Evolutionary conservation across 192 early-diverging fungal species (phyloP), one percentile per base, ranked within the genome.

Genomic region (Coemansia sp.): DNA sequence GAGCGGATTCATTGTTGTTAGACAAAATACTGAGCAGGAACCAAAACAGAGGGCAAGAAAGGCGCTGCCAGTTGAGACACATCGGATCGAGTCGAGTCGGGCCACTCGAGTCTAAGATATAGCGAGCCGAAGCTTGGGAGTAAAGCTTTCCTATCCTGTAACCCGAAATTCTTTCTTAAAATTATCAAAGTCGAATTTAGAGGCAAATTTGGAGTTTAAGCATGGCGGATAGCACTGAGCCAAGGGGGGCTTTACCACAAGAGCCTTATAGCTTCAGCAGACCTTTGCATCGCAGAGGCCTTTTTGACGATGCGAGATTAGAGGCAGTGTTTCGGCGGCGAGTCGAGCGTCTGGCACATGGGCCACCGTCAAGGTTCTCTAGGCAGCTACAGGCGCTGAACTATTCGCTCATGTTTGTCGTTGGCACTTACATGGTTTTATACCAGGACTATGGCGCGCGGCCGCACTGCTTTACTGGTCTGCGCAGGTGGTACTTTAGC

Each of bases 401-500:
- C 66, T 75, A 81, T 41, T 39, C 66, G 25, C 63, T 72, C 58
- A 81, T 81, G 78, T 70, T 81, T 66, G 70, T 66, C 28, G 73
- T 69, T 37, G 78, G 78, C 43, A 47, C 70, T 6, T 81, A 81
- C 26, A 75, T 72, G 66, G 69, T 75, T 25, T 39, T 81, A 12
- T 81, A 75, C 31, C 61, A 75, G 64, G 73, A 81, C 65, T 81
- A 66, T 64, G 78, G 78, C 18, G 50, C 66, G 10, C 66, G 66
- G 43, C 64, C 55, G 34, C 73, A 81, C 43, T 81, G 78, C 61
- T 81, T 81, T 45, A 72, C 69, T 14, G 69, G 66, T 6, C 58
- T 81, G 56, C 69, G 78, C n/a, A 58, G 26, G 14, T 81, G 78
- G 78, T 81, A 75, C 34, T 81, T 81, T 66, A 28, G 60, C 31